Conservation (phyloP, 148 eudicot genomes). For the Polygonum maritimum region DNA sequence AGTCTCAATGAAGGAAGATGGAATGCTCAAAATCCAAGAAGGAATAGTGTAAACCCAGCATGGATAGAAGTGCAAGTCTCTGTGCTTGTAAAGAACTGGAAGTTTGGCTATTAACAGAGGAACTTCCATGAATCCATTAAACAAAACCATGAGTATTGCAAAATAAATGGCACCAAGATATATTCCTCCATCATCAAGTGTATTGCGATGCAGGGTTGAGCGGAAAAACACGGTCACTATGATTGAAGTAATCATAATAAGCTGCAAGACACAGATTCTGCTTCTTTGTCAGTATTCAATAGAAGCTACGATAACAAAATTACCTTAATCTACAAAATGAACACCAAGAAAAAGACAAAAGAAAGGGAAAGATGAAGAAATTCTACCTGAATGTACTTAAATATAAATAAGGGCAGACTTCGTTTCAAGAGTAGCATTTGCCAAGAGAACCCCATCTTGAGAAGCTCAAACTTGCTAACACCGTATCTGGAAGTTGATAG, state of each 20-base stretch:
- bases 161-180: constrained; percentile 89
- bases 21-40: constrained; percentile 86
- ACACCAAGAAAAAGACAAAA: background rate
- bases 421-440: constrained; percentile 75
- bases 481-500: constrained; percentile 73
- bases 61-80: constrained; percentile 83
- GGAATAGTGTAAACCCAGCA: constrained; percentile 92
- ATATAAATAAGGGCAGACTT: constrained; percentile 58
- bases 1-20: constrained; percentile 65
- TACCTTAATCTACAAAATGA: background rate
- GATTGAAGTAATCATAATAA: constrained; percentile 50
- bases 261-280: constrained; percentile 49
- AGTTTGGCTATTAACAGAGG: constrained; percentile 87
- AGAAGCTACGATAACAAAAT: background rate
- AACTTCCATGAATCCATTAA: constrained; percentile 95
- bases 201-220: constrained; percentile 73
- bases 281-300: constrained; percentile 17
- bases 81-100: constrained; percentile 88
- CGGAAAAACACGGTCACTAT: constrained; percentile 84
- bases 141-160: constrained; percentile 74
- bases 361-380: background rate
- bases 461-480: constrained; percentile 51
- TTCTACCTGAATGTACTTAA: constrained; percentile 69
- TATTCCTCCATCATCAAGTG: constrained; percentile 68
- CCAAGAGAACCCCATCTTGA: constrained; percentile 74